These are phyloP conservation scores for Phyllosticta citriasiana DNA, from an alignment of 2,329 filamentous ascomycete genomes.

Conservation along the genomic window DNA sequence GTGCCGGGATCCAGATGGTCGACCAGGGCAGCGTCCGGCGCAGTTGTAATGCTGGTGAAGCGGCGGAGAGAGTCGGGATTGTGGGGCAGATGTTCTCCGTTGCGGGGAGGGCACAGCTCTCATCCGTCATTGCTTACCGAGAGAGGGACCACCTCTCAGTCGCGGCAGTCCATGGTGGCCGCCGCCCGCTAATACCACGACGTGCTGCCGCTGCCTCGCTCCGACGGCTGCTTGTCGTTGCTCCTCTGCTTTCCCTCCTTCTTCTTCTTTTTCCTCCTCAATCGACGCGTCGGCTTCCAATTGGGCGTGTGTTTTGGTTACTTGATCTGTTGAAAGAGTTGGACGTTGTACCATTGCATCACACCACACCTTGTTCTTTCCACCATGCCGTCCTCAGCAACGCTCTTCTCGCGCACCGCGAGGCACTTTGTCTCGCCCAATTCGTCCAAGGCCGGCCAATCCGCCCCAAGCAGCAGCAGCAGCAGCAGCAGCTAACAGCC, in stretches of 20 bases:
- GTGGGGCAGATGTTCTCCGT: neutral
- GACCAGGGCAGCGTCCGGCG: neutral
- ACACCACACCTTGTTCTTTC: neutral
- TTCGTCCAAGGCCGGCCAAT: constrained; percentile 3
- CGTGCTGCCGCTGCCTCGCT: neutral
- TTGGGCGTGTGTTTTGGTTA: neutral
- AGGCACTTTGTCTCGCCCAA: constrained; percentile 1
- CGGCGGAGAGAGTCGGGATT: neutral
- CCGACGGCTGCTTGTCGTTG: neutral
- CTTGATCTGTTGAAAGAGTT: neutral
- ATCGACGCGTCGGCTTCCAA: neutral
- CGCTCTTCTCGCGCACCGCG: constrained; percentile 9
- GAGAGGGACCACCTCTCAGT: neutral
- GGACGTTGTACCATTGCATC: neutral
- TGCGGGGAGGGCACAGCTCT: neutral
- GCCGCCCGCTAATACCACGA: neutral
- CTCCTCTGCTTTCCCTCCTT: neutral
- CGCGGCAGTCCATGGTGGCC: neutral
- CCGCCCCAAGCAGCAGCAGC: neutral
- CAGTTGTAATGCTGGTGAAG: neutral
- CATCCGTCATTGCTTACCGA: neutral
- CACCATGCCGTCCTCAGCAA: constrained; percentile 7
- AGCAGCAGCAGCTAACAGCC: neutral
- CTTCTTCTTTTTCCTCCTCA: neutral
- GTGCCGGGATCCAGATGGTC: neutral